Conservation (phyloP, 345 rosid genomes). For the Eucalyptus decipiens region DNA sequence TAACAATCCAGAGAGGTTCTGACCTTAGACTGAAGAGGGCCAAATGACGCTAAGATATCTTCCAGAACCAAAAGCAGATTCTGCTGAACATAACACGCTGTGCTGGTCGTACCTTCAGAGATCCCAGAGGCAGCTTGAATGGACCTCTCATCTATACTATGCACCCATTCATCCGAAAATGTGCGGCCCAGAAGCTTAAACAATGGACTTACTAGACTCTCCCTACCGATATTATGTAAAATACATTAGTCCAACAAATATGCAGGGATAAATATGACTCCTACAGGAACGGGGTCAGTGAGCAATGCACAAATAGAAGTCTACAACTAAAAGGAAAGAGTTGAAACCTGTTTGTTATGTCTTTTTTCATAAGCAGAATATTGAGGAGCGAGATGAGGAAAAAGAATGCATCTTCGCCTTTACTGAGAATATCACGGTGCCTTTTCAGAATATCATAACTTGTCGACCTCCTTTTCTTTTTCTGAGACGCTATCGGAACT, state of each 20-base stretch:
- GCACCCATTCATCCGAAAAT: slow-evolving; percentile 36
- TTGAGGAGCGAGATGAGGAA: slow-evolving; percentile 70
- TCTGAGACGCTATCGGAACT: slow-evolving; percentile 9
- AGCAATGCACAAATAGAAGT: background rate
- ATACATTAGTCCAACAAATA: background rate
- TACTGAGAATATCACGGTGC: slow-evolving; percentile 7
- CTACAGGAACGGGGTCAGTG: background rate
- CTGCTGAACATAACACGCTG: slow-evolving; percentile 40
- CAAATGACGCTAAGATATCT: slow-evolving; percentile 40
- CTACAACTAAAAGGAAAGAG: background rate
- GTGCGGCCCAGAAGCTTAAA: slow-evolving; percentile 57
- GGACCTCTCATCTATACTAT: slow-evolving; percentile 9
- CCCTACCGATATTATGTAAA: slow-evolving; percentile 30
- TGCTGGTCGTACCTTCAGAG: slow-evolving; percentile 15
- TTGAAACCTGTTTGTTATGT: slow-evolving; percentile 57
- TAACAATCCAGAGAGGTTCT: background rate
- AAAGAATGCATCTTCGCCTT: slow-evolving; percentile 29
- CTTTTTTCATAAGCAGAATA: slow-evolving; percentile 66
- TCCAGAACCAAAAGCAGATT: slow-evolving; percentile 55
- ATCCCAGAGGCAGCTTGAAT: slow-evolving; percentile 27
- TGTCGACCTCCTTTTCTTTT: slow-evolving; percentile 45
- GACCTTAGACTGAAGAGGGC: slow-evolving; percentile 36
- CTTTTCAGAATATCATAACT: background rate
- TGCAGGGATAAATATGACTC: background rate
- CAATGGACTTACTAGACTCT: slow-evolving; percentile 53